A percentile compares a stretch with the other conserved stretches of the same genome.
These are phyloP conservation scores for Penicillium simplicissimum DNA, from an alignment of 495 filamentous ascomycete species.

Conservation along the genomic window DNA sequence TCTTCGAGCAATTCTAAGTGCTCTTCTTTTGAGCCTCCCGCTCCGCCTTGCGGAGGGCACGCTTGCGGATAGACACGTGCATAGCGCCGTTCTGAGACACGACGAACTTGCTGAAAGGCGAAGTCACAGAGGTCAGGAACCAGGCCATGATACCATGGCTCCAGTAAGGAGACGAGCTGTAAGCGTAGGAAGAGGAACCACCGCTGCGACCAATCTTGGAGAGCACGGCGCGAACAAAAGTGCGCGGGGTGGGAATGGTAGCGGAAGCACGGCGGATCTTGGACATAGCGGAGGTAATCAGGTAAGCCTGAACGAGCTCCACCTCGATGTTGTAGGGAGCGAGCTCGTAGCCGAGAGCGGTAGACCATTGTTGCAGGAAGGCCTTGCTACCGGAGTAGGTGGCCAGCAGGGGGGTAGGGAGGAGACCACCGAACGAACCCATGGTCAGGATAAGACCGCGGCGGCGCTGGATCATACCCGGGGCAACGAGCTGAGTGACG, in stretches of 20 bases:
- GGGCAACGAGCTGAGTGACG: conserved; percentile 80
- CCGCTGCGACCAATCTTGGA: conserved; percentile 78
- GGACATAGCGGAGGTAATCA: conserved; percentile 93
- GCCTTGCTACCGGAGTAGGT: conserved; percentile 98
- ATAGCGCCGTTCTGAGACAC: conserved; percentile 71
- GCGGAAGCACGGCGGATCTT: conserved; percentile 80
- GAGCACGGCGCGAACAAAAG: conserved; percentile 78
- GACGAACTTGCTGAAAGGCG: conserved; percentile 61
- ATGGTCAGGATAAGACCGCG: conserved; percentile 93
- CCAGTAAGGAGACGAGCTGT: conserved; percentile 91
- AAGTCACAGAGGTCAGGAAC: conserved; percentile 70
- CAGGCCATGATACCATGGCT: conserved; percentile 87
- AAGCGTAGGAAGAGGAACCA: conserved; percentile 69
- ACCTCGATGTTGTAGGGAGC: conserved; percentile 77
- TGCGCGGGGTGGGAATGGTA: conserved; percentile 76
- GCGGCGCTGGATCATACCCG: conserved; percentile 78
- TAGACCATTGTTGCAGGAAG: conserved; percentile 96
- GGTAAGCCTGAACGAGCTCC: conserved; percentile 82
- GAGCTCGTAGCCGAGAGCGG: conserved; percentile 80
- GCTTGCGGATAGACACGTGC: conserved; percentile 83
- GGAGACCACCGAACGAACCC: conserved; percentile 89
- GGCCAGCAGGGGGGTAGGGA: conserved; percentile 89
- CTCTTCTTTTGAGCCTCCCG: conserved; percentile 63
- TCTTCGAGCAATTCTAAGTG: conserved; percentile 25
- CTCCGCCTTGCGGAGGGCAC: conserved; percentile 86